Evolutionary conservation across 2,329 filamentous ascomycete genomes (phyloP).

Genomic region (Aspergillus sp.): DNA sequence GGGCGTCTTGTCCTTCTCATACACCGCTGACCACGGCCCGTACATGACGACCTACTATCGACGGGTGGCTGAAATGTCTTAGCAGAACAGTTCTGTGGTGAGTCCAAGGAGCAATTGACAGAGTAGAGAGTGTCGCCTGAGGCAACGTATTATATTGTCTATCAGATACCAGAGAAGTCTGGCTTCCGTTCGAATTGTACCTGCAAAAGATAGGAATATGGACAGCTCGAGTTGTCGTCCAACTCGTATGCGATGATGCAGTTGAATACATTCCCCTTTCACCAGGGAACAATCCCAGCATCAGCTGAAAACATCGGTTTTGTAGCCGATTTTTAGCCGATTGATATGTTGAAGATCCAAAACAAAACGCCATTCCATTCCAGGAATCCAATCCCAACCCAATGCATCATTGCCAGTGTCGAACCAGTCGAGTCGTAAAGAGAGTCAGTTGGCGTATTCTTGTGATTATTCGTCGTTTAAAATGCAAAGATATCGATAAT

Average conservation of each 20-base stretch:
- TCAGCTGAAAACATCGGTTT: not conserved
- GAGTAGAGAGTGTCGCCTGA: not conserved
- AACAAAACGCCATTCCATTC: constrained; percentile 13
- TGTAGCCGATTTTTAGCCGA: not conserved
- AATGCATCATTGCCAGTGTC: constrained; percentile 22
- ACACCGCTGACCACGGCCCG: not conserved
- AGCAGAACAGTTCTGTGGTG: not conserved
- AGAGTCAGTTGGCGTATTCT: constrained; percentile 12
- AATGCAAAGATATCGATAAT: constrained; percentile 4
- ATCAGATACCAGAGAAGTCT: not conserved
- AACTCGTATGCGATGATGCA: not conserved
- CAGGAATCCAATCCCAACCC: constrained; percentile 11
- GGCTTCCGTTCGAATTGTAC: not conserved
- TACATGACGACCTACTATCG: not conserved
- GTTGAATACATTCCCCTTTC: constrained; percentile 7
- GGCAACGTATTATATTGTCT: constrained; percentile 3
- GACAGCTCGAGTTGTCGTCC: not conserved
- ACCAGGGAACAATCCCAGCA: constrained; percentile 10
- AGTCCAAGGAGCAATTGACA: not conserved
- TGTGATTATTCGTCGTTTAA: constrained; percentile 14
- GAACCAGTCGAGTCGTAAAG: constrained; percentile 19
- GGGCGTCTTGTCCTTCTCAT: not conserved
- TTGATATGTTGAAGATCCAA: constrained; percentile 2
- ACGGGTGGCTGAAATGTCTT: no score
- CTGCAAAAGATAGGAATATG: constrained; percentile 1